Conservation (phyloP, 768 basidiomycete genomes). For the Amanita pseudoporphyria region DNA sequence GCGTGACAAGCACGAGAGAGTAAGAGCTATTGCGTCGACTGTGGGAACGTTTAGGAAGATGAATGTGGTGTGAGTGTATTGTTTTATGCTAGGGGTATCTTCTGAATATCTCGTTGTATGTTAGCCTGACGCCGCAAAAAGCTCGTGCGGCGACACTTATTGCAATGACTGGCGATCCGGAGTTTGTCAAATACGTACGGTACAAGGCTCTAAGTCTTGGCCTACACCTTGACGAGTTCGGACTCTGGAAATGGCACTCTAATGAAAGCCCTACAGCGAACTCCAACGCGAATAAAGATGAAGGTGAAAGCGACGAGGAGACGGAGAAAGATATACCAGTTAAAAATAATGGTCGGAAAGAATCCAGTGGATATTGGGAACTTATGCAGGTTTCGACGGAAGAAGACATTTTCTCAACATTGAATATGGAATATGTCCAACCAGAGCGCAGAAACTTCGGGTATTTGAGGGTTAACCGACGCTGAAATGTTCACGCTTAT, state of each 20-base stretch:
- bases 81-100: not conserved
- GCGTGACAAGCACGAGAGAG: constrained; percentile 1
- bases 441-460: constrained; percentile 30
- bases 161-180: constrained; percentile 43
- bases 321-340: not conserved
- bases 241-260: constrained; percentile 51
- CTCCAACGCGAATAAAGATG: not conserved
- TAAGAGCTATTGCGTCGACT: constrained; percentile 16
- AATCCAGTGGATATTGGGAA: constrained; percentile 34
- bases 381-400: constrained; percentile 34
- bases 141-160: constrained; percentile 45
- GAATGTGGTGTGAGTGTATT: constrained; percentile 26
- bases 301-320: constrained; percentile 1
- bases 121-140: constrained; percentile 36
- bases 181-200: constrained; percentile 34
- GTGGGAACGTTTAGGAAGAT: constrained; percentile 30
- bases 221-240: constrained; percentile 49
- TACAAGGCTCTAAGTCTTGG: constrained; percentile 33
- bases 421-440: constrained; percentile 32
- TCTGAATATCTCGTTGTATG: not conserved
- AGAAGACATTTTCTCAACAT: constrained; percentile 31
- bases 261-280: not conserved
- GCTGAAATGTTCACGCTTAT: not conserved
- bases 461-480: constrained; percentile 9
- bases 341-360: too few species aligned